phyloP scores from a whole-genome alignment of 495 filamentous ascomycete species.

The Recurvomyces mirabilis region DNA sequence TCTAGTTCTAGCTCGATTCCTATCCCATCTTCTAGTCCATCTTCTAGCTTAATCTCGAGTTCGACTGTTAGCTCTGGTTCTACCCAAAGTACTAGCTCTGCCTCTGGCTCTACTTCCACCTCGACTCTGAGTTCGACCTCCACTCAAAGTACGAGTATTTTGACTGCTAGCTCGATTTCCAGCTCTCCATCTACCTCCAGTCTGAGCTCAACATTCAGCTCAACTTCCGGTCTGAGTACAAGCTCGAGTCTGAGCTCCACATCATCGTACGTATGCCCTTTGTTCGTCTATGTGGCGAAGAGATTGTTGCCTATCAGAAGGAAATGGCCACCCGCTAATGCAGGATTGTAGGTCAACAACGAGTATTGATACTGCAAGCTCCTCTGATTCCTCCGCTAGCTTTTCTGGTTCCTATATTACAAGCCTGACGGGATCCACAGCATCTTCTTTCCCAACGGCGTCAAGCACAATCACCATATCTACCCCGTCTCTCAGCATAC shows the following conservation, averaged over 20 bases:
- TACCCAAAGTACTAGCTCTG: too few relatives aligned
- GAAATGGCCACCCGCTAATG: neutral
- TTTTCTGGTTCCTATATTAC: too few relatives aligned
- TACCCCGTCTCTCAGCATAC: too few relatives aligned
- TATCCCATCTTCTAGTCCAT: neutral
- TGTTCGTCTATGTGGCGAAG: neutral
- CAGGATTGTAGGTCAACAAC: neutral
- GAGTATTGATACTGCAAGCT: too few relatives aligned
- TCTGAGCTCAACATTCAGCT: neutral
- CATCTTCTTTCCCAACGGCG: too few relatives aligned
- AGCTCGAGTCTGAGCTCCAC: conserved; percentile 1
- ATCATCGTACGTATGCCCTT: neutral
- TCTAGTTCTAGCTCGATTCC: too few relatives aligned
- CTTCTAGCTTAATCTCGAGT: neutral
- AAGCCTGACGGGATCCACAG: too few relatives aligned
- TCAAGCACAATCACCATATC: too few relatives aligned
- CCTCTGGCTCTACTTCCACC: too few relatives aligned
- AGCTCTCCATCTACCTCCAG: conserved; percentile 1
- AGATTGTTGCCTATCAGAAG: neutral
- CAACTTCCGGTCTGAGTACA: neutral
- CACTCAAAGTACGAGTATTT: neutral
- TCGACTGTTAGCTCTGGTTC: neutral
- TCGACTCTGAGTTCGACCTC: too few relatives aligned
- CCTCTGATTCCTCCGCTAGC: too few relatives aligned
- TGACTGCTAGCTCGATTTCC: neutral